Evolutionary conservation across 257 asterid species (phyloP), one percentile per base, ranked within the genome.

Genomic region (Solanum peruvianum): DNA sequence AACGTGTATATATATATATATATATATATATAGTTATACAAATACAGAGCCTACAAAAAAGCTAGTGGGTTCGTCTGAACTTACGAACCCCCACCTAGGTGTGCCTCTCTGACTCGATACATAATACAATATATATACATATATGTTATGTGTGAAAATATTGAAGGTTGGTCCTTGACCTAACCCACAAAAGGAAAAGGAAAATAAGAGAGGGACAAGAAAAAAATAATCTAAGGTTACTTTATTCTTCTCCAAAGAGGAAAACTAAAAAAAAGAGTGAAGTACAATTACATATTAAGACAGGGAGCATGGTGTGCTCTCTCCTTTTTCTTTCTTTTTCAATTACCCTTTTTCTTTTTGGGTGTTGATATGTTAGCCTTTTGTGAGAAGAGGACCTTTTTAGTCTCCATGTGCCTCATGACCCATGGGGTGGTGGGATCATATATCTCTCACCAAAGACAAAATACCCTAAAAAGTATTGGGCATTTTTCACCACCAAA

Each of bases 371-470:
- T 86, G 77, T 83, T 89, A 88, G 88, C 91, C 93, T 93, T 92
- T 93, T 92, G 71, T 92, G 78, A 87, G 94, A 92, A 92, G 92
- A 71, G 85, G 89, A 87, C 93, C 92, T 87, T 92, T 91, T 88
- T 89, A 89, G 88, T 76, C 88, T 88, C 93, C 98, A 94, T 93
- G 95, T 93, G 95, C 92, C 86, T 88, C 89, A 90, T 73, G 82
- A 73, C 71, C 91, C 86, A 87, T 88, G 41, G 72, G 72, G 39
- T 91, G 70, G 87, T 89, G 91, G 92, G 89, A 80, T 86, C 86
- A 87, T 91, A 87, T 62, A 88, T 89, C 66, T 64, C 87, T 67
- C 52, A 84, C 42, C 87, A 85, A 85, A 73, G 85, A 67, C 87
- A 88, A 88, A 86, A 78, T 39, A 47, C 67, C 86, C 60, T 21